A percentile compares a stretch with the other conserved stretches of the same genome.
These are phyloP conservation scores for Bretschneidera sinensis DNA, from an alignment of 345 rosid genomes.

Conservation along the genomic window DNA sequence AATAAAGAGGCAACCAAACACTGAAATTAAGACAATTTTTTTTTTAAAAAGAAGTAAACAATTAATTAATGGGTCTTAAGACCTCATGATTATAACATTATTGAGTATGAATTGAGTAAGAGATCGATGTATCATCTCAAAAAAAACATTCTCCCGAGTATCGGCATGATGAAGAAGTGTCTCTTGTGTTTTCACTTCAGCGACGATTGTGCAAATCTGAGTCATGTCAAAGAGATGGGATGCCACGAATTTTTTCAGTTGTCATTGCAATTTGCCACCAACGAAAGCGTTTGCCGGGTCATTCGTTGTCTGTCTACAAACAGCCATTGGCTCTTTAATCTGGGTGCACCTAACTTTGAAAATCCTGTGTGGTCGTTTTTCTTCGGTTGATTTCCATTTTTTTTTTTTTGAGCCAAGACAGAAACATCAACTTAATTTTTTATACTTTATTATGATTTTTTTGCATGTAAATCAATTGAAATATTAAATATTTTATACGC, in stretches of 20 bases:
- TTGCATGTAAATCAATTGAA: too few relatives aligned
- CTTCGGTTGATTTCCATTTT: too few relatives aligned
- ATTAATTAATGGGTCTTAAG: not conserved
- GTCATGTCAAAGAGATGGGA: slow-evolving; percentile 13
- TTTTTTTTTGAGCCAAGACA: too few relatives aligned
- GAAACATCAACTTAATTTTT: too few relatives aligned
- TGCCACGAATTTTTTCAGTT: slow-evolving; percentile 15
- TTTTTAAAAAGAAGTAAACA: too few relatives aligned
- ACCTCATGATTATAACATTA: not conserved
- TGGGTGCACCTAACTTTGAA: not conserved
- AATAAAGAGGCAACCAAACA: too few relatives aligned
- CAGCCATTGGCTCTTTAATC: slow-evolving; percentile 13
- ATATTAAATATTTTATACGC: too few relatives aligned
- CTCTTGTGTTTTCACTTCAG: not conserved
- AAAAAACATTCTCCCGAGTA: slow-evolving; percentile 15
- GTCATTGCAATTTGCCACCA: not conserved
- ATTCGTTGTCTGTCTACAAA: slow-evolving; percentile 9
- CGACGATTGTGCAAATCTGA: slow-evolving; percentile 23
- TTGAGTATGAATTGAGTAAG: too few relatives aligned
- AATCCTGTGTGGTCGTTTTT: not conserved
- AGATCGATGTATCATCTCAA: too few relatives aligned
- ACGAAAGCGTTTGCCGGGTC: slow-evolving; percentile 7
- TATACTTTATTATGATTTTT: too few relatives aligned
- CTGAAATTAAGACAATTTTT: too few relatives aligned
- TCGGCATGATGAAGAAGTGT: not conserved